Percentiles rank a stretch among this genome's conserved stretches.
phyloP scores from a whole-genome alignment of 2,329 filamentous ascomycete species.

The Aspergillus sp. region DNA sequence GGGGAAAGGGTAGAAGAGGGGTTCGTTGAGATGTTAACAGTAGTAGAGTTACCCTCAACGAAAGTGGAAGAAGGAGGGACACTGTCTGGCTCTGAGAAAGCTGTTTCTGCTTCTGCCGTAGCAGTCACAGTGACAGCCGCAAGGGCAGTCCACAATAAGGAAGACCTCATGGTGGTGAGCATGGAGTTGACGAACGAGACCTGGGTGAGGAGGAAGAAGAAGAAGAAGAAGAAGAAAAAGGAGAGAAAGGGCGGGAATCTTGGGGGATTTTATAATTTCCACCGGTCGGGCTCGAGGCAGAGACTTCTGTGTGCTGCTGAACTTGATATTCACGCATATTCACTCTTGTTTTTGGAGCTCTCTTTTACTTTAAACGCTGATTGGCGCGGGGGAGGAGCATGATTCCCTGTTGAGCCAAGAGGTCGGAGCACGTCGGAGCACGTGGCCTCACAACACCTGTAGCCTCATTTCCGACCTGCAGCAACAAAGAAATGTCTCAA shows the following conservation, averaged over 20 bases:
- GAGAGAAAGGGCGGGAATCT: not conserved
- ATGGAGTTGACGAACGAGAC: not conserved
- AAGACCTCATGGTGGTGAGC: not conserved
- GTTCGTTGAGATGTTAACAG: too few species aligned
- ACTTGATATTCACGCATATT: not conserved
- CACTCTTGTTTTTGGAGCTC: not conserved
- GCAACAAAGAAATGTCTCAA: too few species aligned
- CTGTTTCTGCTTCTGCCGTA: not conserved
- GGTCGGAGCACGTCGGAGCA: not conserved
- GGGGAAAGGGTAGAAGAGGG: too few species aligned
- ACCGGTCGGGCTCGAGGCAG: not conserved
- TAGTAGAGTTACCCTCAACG: too few species aligned
- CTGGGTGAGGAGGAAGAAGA: not conserved
- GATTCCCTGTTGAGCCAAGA: not conserved
- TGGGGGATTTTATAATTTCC: not conserved
- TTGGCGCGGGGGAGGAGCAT: not conserved
- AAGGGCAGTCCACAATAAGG: not conserved
- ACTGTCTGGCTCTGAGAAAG: not conserved
- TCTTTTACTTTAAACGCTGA: not conserved
- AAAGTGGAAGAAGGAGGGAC: not conserved
- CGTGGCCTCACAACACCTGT: too few species aligned
- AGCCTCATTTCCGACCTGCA: too few species aligned
- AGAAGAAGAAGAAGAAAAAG: not conserved
- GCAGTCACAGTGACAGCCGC: not conserved
- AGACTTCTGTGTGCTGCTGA: not conserved